These are phyloP conservation scores for Salix purpurea DNA, from an alignment of 345 rosid species.

Conservation along the genomic window DNA sequence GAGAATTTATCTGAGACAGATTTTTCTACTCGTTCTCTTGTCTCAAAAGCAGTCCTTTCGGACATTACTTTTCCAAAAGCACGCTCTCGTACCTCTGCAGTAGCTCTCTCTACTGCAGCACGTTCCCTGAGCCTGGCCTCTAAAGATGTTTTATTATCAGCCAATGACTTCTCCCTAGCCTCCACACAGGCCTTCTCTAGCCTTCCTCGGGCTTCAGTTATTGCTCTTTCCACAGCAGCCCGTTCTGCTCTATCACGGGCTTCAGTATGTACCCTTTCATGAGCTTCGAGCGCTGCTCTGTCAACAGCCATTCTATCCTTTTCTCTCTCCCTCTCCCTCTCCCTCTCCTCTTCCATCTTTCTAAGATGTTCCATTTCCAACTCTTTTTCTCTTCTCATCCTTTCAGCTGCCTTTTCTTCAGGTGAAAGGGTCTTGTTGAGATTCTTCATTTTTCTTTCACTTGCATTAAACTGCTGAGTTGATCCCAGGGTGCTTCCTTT, in stretches of 20 bases:
- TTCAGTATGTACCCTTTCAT: slow-evolving; percentile 45
- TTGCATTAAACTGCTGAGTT: slow-evolving; percentile 25
- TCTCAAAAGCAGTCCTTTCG: slow-evolving; percentile 66
- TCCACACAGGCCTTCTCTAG: slow-evolving; percentile 91
- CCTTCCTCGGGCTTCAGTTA: slow-evolving; percentile 88
- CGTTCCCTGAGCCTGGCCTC: slow-evolving; percentile 83
- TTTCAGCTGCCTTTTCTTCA: slow-evolving; percentile 52
- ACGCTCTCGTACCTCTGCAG: slow-evolving; percentile 89
- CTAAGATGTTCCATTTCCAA: slow-evolving; percentile 57
- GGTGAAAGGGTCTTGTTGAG: slow-evolving; percentile 21
- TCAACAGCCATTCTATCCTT: slow-evolving; percentile 95
- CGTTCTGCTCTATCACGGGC: slow-evolving; percentile 52
- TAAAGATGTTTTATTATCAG: slow-evolving; percentile 40
- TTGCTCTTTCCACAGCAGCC: slow-evolving; percentile 56
- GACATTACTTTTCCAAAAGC: slow-evolving; percentile 55
- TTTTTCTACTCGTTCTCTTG: slow-evolving; percentile 62
- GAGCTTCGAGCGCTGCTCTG: slow-evolving; percentile 49
- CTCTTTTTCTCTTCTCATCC: slow-evolving; percentile 57
- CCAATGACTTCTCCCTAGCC: slow-evolving; percentile 64
- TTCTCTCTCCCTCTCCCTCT: slow-evolving; percentile 71
- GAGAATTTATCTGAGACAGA: slow-evolving; percentile 62
- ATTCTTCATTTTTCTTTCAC: slow-evolving; percentile 38
- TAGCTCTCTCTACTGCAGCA: slow-evolving; percentile 89
- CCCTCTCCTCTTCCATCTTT: slow-evolving; percentile 81
- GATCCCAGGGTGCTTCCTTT: slow-evolving; percentile 30